Percentiles rank a stretch among this genome's conserved stretches.
Conservation (phyloP, 805 yeast species). For the Wickerhamiella cacticola region DNA sequence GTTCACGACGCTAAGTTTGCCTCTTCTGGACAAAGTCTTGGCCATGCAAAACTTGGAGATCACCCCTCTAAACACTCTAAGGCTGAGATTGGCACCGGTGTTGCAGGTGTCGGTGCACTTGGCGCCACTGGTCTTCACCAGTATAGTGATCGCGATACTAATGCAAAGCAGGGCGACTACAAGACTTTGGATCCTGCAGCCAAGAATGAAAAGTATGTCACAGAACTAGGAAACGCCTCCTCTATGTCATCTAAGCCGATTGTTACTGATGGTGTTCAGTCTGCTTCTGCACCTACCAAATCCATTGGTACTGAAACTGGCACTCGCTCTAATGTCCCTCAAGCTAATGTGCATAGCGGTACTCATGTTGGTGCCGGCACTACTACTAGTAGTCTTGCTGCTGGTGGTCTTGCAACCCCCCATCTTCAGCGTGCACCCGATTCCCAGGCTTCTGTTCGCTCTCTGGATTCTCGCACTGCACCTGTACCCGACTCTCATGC, state of each 20-base stretch:
- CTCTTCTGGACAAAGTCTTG: neutral
- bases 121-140: constrained; percentile 6
- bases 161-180: neutral
- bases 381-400: neutral
- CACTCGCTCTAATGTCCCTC: neutral
- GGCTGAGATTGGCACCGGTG: constrained; percentile 9
- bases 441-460: neutral
- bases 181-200: constrained; percentile 11
- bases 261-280: constrained; percentile 8
- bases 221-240: neutral
- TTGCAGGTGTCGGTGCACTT: constrained; percentile 10
- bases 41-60: neutral
- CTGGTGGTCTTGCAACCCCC: neutral
- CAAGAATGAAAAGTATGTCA: neutral
- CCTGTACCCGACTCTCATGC: constrained; percentile 10
- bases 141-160: constrained; percentile 1
- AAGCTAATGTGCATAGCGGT: neutral
- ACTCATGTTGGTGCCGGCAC: neutral
- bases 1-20: neutral
- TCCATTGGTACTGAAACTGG: constrained; percentile 7
- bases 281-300: constrained; percentile 2
- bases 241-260: neutral
- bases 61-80: constrained; percentile 1
- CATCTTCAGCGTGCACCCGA: neutral
- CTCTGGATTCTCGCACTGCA: constrained; percentile 12